Base-by-base conservation (phyloP, 768 basidiomycete species). In the Lentinula boryana region DNA sequence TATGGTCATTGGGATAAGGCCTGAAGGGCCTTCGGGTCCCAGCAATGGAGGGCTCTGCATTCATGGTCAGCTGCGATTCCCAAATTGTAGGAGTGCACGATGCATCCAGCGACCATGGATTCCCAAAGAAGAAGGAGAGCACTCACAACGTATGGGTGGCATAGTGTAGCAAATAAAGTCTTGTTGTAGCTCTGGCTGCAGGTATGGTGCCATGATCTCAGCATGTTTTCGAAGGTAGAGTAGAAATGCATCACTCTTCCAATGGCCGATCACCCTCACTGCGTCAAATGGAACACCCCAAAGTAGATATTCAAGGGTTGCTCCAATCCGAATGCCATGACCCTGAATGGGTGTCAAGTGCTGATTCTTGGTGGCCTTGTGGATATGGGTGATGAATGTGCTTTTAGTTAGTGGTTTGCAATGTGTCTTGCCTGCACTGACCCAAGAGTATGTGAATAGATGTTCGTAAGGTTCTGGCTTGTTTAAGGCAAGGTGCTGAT, bases 401-500 rank as follows among this genome's bases (percentile, higher is more conserved):
- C 7, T 48, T 6, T 48, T 23, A 2, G 36, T 46, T 13, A 46
- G 44, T 3, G 44, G 44, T 46, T 6, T 46, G 16, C 4, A 6
- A 1, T 21, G 16, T 46, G 44, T 46, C 16, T 6, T n/a, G 21
- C 44, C 21, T 16, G 44, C 1, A 10, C 2, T 46, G 15, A 3
- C 44, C 15, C 21, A 21, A 46, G 44, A 50, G 63, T 72, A 76
- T 0, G 72, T 38, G 57, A 78, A 78, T 0, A 78, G 69, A n/a
- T 65, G 73, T 4, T 18, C 55, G 2, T 67, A 32, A 0, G 36
- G 54, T 0, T 66, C 60, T 0, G 74, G 72, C 3, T 60, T 43
- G 61, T 78, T 78, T 27, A 77, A 46, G 0, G 3, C 23, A 31
- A 75, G 43, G 43, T 77, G 75, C 49, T 69, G 69, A 0, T 23